A percentile compares a stretch with the other conserved stretches of the same genome.
These are phyloP conservation scores for Tetradesmus lagerheimii DNA, from an alignment of 139 green algal genomes.

Conservation along the genomic window DNA sequence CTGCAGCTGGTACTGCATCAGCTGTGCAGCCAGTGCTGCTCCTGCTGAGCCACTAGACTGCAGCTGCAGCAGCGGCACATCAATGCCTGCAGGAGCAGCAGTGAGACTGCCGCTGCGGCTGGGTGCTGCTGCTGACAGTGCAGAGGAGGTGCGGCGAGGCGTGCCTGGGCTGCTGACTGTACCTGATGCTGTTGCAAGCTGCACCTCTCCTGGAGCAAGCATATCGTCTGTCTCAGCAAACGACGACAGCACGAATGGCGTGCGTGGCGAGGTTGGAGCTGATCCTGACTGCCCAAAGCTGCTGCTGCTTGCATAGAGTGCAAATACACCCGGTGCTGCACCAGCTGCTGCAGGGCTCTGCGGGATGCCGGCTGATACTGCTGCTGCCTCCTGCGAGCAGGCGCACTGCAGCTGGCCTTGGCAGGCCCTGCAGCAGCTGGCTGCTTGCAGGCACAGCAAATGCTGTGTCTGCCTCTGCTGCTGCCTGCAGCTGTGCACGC, in stretches of 20 bases:
- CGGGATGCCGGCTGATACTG: background rate
- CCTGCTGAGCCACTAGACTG: background rate
- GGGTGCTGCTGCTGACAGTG: background rate
- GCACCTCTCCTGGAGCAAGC: background rate
- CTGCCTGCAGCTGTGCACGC: background rate
- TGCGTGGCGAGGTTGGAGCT: constrained; percentile 26
- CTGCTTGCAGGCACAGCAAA: background rate
- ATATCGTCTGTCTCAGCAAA: background rate
- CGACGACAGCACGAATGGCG: constrained; percentile 20
- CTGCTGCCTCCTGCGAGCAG: background rate
- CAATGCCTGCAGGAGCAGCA: background rate
- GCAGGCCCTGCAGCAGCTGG: background rate
- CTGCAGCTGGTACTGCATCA: constrained; percentile 26
- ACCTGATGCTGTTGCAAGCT: constrained; percentile 9
- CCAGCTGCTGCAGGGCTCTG: background rate
- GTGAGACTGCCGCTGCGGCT: background rate
- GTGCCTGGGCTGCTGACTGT: background rate
- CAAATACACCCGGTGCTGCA: background rate
- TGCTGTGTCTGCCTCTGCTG: background rate
- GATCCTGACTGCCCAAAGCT: background rate
- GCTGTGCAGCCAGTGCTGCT: background rate
- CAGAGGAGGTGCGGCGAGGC: background rate
- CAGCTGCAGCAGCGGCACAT: background rate
- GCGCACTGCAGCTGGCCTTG: background rate
- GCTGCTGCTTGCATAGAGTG: background rate